Percentiles rank a stretch among this genome's conserved stretches.
Evolutionary conservation across 257 asterid genomes (phyloP).

Genomic region (Mentha longifolia): DNA sequence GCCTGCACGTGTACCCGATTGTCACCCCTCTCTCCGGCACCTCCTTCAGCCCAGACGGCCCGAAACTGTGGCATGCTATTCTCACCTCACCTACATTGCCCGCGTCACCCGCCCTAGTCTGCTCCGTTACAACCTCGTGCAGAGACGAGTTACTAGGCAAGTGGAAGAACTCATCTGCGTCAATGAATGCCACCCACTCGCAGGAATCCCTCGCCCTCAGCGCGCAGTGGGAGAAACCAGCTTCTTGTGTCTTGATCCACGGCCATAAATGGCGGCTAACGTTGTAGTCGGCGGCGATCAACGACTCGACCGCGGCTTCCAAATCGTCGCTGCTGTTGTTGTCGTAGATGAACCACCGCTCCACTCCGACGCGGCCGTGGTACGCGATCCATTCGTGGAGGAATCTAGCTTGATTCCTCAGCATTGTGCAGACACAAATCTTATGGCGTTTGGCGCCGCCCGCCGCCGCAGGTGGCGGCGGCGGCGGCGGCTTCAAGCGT

Average conservation of each 20-base stretch:
- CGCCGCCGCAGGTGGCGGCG: neutral
- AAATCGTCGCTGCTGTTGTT: conserved; percentile 68
- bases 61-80: conserved; percentile 59
- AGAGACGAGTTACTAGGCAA: conserved; percentile 40
- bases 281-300: conserved; percentile 36
- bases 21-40: conserved; percentile 59
- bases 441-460: conserved; percentile 38
- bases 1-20: conserved; percentile 76
- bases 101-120: conserved; percentile 14
- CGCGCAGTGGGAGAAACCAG: conserved; percentile 80
- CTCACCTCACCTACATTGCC: conserved; percentile 66
- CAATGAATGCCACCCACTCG: conserved; percentile 85
- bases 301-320: conserved; percentile 36
- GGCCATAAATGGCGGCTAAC: conserved; percentile 66
- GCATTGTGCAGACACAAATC: conserved; percentile 81
- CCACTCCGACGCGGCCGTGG: conserved; percentile 61
- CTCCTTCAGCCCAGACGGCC: conserved; percentile 64
- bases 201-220: conserved; percentile 60
- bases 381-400: conserved; percentile 69
- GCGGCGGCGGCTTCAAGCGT: conserved; percentile 30
- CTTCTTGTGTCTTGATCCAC: conserved; percentile 88
- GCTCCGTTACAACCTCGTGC: conserved; percentile 32
- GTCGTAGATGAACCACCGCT: conserved; percentile 71
- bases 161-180: conserved; percentile 79
- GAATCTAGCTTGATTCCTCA: conserved; percentile 74